These are phyloP conservation scores for Magnolia kwangsiensis DNA, from an alignment of 164 flowering plant genomes.

Conservation along the genomic window DNA sequence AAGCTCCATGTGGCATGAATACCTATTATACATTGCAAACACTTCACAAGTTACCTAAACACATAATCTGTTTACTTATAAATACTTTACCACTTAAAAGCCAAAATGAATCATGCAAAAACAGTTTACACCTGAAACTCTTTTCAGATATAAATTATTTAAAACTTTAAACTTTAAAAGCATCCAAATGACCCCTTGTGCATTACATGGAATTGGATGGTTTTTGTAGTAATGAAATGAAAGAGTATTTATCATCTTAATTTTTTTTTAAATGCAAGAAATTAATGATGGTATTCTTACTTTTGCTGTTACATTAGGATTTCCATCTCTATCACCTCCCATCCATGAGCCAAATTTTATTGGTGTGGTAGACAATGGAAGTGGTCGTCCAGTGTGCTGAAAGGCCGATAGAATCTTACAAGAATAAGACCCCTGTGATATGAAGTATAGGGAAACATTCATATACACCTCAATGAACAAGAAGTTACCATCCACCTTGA, in stretches of 20 bases:
- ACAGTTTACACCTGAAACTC: no score
- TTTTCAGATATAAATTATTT: no score
- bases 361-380: slow-evolving; percentile 88
- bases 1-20: no score
- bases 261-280: background rate
- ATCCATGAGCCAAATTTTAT: slow-evolving; percentile 97
- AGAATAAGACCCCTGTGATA: background rate
- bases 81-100: no score
- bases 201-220: background rate
- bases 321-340: slow-evolving; percentile 99
- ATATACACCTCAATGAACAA: background rate
- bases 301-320: slow-evolving; percentile 93
- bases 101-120: no score
- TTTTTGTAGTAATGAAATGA: background rate
- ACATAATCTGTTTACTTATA: no score
- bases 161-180: no score
- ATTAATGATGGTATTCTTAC: slow-evolving; percentile 29
- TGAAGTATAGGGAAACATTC: background rate
- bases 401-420: background rate
- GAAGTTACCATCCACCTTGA: background rate
- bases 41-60: no score
- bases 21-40: no score
- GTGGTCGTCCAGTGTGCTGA: slow-evolving; percentile 87
- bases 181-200: background rate
- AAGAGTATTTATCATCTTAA: background rate